A percentile compares a stretch with the other conserved stretches of the same genome.
Conservation (phyloP, 2,329 filamentous ascomycete genomes). For the Pyrenophora tritici-repentis region DNA sequence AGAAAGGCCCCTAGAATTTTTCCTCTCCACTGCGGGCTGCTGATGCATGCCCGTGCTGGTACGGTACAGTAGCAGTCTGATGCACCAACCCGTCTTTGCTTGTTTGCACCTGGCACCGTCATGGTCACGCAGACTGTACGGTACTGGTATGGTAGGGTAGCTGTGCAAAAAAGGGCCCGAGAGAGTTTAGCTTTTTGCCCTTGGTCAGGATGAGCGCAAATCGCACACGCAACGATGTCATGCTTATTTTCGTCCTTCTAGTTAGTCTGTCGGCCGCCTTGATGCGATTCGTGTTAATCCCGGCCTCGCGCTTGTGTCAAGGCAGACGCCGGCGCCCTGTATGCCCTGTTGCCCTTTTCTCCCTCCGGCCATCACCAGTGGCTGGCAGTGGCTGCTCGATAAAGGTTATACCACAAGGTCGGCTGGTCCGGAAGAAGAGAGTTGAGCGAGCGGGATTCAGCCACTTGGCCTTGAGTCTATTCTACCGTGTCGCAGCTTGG, state of each 20-base stretch:
- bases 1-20: conserved; percentile 29
- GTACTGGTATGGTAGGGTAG: no score
- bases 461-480: conserved; percentile 11
- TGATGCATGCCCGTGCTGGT: conserved; percentile 27
- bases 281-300: conserved; percentile 38
- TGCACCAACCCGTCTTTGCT: conserved; percentile 22
- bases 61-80: conserved; percentile 25
- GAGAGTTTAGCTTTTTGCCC: conserved; percentile 9
- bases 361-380: conserved; percentile 23
- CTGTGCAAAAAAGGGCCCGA: conserved; percentile 9
- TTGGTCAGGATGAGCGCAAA: conserved; percentile 25
- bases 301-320: conserved; percentile 21
- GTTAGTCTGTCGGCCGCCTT: conserved; percentile 28
- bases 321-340: conserved; percentile 14
- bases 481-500: no score
- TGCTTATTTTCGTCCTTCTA: conserved; percentile 40
- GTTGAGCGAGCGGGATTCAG: conserved; percentile 13
- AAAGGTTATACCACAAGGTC: conserved; percentile 15
- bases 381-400: conserved; percentile 15
- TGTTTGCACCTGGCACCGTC: no score
- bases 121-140: no score
- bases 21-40: conserved; percentile 27
- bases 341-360: conserved; percentile 16
- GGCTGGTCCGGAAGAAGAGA: conserved; percentile 26
- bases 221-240: conserved; percentile 23